phyloP scores from a whole-genome alignment of 495 filamentous ascomycete genomes.

The Neurospora intermedia region DNA sequence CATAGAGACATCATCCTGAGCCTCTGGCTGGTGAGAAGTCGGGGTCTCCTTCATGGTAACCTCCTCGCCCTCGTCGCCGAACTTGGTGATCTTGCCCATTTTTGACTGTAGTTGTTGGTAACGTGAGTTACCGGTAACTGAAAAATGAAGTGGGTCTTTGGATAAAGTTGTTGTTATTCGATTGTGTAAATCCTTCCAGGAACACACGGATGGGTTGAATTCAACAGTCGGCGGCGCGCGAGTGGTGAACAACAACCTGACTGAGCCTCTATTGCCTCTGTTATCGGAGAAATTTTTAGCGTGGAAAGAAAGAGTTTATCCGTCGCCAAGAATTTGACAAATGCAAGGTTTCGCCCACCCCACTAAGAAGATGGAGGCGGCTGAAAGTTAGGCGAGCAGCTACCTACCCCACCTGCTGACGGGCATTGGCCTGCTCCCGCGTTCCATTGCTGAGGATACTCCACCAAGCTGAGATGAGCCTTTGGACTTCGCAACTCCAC shows the following conservation, averaged over 20 bases:
- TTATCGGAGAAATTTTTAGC: slow-evolving; percentile 1
- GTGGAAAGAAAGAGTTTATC: not conserved
- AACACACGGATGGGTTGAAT: not conserved
- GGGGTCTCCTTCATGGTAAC: slow-evolving; percentile 46
- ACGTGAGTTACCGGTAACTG: not conserved
- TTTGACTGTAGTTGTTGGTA: slow-evolving; percentile 17
- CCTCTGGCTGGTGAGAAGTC: slow-evolving; percentile 27
- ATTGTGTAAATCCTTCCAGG: not conserved
- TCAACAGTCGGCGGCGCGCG: not conserved
- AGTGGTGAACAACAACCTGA: not conserved
- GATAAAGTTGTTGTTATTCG: not conserved
- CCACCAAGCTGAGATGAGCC: not conserved
- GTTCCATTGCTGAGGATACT: not conserved
- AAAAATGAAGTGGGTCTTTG: not conserved
- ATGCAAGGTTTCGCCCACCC: not conserved
- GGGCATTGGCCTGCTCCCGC: not conserved
- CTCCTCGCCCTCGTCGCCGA: slow-evolving; percentile 20
- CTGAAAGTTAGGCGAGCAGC: not conserved
- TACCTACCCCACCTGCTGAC: not conserved
- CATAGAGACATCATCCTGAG: slow-evolving; percentile 31
- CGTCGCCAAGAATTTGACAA: not conserved
- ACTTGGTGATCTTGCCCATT: slow-evolving; percentile 9
- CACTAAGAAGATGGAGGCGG: not conserved
- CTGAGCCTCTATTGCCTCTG: not conserved
- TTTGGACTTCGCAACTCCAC: not conserved